Evolutionary conservation across 129 eudicot species (phyloP).

Genomic region (Calendula officinalis): DNA sequence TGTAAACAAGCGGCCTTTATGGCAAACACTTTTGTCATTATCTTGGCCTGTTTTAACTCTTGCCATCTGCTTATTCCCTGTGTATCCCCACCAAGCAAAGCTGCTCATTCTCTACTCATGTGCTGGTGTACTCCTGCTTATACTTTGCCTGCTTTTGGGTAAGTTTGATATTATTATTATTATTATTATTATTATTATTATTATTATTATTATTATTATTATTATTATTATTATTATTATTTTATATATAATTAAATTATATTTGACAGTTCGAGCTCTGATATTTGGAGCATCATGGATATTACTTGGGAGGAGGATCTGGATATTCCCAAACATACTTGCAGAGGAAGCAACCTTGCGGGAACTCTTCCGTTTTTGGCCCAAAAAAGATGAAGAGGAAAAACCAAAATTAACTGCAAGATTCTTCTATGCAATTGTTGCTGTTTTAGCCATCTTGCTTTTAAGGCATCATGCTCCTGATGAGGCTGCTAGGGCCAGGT

Average conservation of each 20-base stretch:
- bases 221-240: not conserved
- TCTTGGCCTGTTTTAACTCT: slow-evolving; percentile 96
- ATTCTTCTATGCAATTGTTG: slow-evolving; percentile 68
- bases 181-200: not conserved
- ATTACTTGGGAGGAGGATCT: slow-evolving; percentile 80
- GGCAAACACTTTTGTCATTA: slow-evolving; percentile 97
- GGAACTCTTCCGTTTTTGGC: slow-evolving; percentile 94
- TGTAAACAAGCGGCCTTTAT: slow-evolving; percentile 77
- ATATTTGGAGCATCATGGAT: slow-evolving; percentile 81
- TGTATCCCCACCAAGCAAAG: slow-evolving; percentile 90
- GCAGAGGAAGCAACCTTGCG: slow-evolving; percentile 94
- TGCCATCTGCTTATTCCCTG: slow-evolving; percentile 97
- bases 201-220: too few relatives aligned
- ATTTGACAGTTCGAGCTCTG: slow-evolving; percentile 71
- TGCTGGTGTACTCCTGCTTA: slow-evolving; percentile 88
- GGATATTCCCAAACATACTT: slow-evolving; percentile 95
- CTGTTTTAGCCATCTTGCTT: slow-evolving; percentile 61
- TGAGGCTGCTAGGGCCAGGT: slow-evolving; percentile 99
- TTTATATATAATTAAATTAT: not conserved
- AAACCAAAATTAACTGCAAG: slow-evolving; percentile 90
- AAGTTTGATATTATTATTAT: slow-evolving; percentile 31
- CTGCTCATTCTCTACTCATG: slow-evolving; percentile 87
- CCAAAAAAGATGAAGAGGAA: slow-evolving; percentile 87
- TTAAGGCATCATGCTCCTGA: slow-evolving; percentile 99
- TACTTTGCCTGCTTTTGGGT: slow-evolving; percentile 79